Conservation (phyloP, 305 asterid species). For the Fraxinus ornus region DNA sequence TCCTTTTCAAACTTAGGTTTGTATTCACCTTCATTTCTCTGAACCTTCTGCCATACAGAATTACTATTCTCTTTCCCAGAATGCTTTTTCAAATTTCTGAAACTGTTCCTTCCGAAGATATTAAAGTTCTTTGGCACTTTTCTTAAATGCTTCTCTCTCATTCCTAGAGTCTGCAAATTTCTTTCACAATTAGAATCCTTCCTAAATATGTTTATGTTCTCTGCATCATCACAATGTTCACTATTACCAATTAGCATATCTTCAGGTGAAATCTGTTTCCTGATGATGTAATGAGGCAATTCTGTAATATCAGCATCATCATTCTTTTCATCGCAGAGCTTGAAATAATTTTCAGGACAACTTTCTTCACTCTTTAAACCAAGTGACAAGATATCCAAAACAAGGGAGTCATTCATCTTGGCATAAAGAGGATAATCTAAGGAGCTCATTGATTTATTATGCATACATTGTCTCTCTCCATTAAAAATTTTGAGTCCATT, state of each 20-base stretch:
- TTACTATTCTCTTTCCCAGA: slow-evolving; percentile 25
- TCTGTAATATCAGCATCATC: slow-evolving; percentile 1
- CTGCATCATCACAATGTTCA: not conserved
- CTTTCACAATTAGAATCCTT: slow-evolving; percentile 14
- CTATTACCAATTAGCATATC: slow-evolving; percentile 2
- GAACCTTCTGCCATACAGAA: slow-evolving; percentile 31
- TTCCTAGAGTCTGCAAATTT: slow-evolving; percentile 13
- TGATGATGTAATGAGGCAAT: not conserved
- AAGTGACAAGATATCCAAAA: slow-evolving; percentile 9
- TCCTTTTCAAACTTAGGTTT: slow-evolving; percentile 8
- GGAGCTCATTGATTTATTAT: not conserved
- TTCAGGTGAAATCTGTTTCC: slow-evolving; percentile 12
- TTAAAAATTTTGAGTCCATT: not conserved
- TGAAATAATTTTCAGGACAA: not conserved
- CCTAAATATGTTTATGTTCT: not conserved
- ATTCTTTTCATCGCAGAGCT: not conserved
- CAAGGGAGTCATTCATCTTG: slow-evolving; percentile 11
- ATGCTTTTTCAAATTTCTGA: slow-evolving; percentile 18
- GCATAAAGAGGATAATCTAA: slow-evolving; percentile 11
- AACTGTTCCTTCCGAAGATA: slow-evolving; percentile 11
- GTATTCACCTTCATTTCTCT: slow-evolving; percentile 19
- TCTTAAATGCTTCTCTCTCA: slow-evolving; percentile 20
- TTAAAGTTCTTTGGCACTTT: slow-evolving; percentile 16
- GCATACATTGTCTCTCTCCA: not conserved
- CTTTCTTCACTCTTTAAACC: slow-evolving; percentile 19